Evolutionary conservation across 2,329 filamentous ascomycete genomes (phyloP), one percentile per base, ranked within the genome.

Genomic region (Colletotrichum simmondsii): DNA sequence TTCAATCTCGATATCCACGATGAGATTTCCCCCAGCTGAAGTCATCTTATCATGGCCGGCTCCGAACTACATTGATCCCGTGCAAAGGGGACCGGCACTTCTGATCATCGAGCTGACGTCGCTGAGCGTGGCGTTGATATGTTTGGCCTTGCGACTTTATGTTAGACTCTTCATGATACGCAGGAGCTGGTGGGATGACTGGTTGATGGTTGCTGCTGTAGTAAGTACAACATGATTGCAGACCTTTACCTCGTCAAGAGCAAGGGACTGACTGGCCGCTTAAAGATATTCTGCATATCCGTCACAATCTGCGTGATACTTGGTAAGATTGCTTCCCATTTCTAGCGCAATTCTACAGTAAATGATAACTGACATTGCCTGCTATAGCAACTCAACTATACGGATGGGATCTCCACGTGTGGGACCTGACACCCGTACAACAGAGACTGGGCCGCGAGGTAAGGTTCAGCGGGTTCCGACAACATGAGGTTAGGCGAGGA

Each of bases 181-280:
- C 56, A 80, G 78, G 62, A 78, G 72, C 49, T 80, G 81, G 42
- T 76, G 79, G 65, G 84, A 85, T 72, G 84, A 85, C 76, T 85
- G 81, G 83, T 65, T 85, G 14, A 85, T 85, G 83, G 72, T 84
- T 5, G 79, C 68, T 42, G 82, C 82, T 4, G 79, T 80, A 73
- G 83, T 84, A 76, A 70, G 4, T 19, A 5, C 12, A 12, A 19
- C 3, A 16, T 24, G 5, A 12, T 12, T 5, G 5, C 4, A 3
- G 11, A 7, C 2, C 14, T 1, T 24, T 12, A 35, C 26, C 66
- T 76, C 2, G 52, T 5, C 14, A 4, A 2, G 19, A 32, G 30
- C 30, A 0, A 0, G 14, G 5, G 5, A 4, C 46, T 70, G 10
- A 52, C 4, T 6, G 6, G 6, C 2, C 14, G 0, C 5, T 42